Evolutionary conservation across 2,329 filamentous ascomycete species (phyloP).

Genomic region (Dactylellina sp.): DNA sequence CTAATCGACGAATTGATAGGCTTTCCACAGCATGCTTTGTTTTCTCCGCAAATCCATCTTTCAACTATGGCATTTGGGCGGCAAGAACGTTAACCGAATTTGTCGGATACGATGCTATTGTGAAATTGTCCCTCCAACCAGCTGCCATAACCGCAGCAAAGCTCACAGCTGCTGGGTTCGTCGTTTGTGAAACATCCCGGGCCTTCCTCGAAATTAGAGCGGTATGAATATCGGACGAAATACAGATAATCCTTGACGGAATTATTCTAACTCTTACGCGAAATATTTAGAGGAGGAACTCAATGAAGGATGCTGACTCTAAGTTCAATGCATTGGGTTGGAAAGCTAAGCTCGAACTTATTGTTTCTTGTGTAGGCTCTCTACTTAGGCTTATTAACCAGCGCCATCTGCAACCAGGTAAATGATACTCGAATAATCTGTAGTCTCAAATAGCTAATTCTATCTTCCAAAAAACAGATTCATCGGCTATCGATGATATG

Average conservation of each 20-base stretch:
- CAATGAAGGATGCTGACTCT: neutral
- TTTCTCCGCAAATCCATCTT: neutral
- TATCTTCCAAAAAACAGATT: no score
- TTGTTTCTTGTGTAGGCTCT: neutral
- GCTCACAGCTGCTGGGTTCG: neutral
- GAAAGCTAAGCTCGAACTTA: slow-evolving; percentile 8
- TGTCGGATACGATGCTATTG: neutral
- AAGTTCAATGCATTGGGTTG: neutral
- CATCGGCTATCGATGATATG: neutral
- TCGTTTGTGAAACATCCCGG: neutral
- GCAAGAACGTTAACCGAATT: neutral
- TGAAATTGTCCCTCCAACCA: neutral
- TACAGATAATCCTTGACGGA: no score
- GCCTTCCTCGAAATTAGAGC: slow-evolving; percentile 6
- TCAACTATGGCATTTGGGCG: slow-evolving; percentile 8
- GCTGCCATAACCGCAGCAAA: neutral
- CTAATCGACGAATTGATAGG: neutral
- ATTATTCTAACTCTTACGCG: neutral
- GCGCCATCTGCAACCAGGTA: slow-evolving; percentile 11
- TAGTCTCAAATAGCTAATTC: no score
- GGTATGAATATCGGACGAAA: neutral
- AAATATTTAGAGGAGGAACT: neutral
- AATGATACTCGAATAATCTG: no score
- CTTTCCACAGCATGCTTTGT: slow-evolving; percentile 2
- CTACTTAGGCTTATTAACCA: slow-evolving; percentile 1